Evolutionary conservation across 495 filamentous ascomycete species (phyloP), one percentile per base, ranked within the genome.

Genomic region (Parathielavia appendiculata): DNA sequence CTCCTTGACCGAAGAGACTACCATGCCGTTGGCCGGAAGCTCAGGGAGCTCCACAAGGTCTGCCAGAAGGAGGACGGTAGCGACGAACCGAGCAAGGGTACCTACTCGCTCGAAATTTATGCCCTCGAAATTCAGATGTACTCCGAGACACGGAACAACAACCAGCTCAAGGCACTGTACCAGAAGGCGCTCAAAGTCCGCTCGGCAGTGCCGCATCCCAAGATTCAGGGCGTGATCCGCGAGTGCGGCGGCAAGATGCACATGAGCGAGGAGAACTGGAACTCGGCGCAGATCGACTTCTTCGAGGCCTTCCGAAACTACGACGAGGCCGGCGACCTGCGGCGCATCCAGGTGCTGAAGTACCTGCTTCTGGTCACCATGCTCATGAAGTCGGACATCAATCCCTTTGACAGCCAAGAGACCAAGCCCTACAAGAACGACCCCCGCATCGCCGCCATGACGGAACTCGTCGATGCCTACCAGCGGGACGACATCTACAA

Each of bases 181-280:
- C 86, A 96, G 66, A 85, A 87, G 51, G 92, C 93, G 6, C 81
- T 97, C 14, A 86, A 86, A 50, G 92, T 98, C 20, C 84, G 89
- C 51, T 97, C 93, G 45, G 93, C 95, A 0, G 95, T 98, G 9
- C 92, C 93, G 12, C 93, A 98, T 72, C 93, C 93, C 51, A 96
- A 95, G 76, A 95, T 98, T 66, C 97, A 97, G 90, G 93, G 93
- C 35, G 90, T 97, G 69, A 97, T 98, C 68, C 88, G 95, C 51
- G 93, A 98, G 73, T 97, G 93, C 71, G 95, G 93, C 63, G 93
- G 93, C 59, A 98, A 98, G 77, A 98, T 98, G 93, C 92, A 98
- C 73, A 97, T 98, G 95, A 95, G 90, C 67, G 93, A 98, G 77
- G 93, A 97, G 75, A 96, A 96, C 71, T 98, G 93, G 93, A 89